Evolutionary conservation across 2,329 filamentous ascomycete species (phyloP).

Genomic region (Diplodia sapinea): DNA sequence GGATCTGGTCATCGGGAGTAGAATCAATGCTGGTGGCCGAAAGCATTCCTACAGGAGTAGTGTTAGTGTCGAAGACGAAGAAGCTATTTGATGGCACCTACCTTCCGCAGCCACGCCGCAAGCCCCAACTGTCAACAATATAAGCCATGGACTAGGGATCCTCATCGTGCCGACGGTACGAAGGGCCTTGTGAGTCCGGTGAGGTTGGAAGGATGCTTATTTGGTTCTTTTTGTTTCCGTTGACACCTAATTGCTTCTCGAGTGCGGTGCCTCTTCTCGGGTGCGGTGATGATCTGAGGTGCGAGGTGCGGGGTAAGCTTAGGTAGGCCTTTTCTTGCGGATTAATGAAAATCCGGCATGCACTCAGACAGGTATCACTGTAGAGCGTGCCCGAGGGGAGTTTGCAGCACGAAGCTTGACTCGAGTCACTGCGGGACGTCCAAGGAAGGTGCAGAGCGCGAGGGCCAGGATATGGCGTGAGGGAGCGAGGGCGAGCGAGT

Average conservation of each 20-base stretch:
- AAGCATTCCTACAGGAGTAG: constrained; percentile 19
- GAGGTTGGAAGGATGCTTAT: neutral
- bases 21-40: neutral
- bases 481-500: too few species aligned
- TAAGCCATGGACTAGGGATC: constrained; percentile 11
- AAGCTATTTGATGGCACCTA: constrained; percentile 23
- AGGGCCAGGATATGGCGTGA: too few species aligned
- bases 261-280: constrained; percentile 1
- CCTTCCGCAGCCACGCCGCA: constrained; percentile 31
- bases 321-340: too few species aligned
- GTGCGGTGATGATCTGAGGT: constrained; percentile 13
- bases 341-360: too few species aligned
- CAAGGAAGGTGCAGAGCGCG: too few species aligned
- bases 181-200: neutral
- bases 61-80: constrained; percentile 16
- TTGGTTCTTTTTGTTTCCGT: too few species aligned
- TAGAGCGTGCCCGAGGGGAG: too few species aligned
- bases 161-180: constrained; percentile 29
- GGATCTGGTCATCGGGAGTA: neutral
- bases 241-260: neutral
- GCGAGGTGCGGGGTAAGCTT: neutral
- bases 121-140: constrained; percentile 28
- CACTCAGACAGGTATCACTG: too few species aligned
- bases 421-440: too few species aligned
- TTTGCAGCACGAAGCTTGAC: too few species aligned